Evolutionary conservation across 371 early-diverging fungal genomes (phyloP).

Genomic region (Funneliformis caledonium): DNA sequence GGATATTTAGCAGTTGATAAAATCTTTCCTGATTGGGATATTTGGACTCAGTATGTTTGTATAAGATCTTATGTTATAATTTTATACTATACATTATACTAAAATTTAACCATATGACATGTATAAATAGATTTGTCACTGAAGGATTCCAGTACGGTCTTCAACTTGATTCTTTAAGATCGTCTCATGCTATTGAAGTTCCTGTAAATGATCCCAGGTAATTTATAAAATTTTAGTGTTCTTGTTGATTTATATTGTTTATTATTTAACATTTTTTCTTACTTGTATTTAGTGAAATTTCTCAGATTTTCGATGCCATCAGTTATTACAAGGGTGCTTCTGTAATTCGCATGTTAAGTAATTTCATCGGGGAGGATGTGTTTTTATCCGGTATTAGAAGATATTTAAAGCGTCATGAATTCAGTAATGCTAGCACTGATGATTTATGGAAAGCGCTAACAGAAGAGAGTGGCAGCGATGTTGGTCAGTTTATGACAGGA

Average conservation of each 20-base stretch:
- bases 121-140: constrained; percentile 60
- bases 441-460: constrained; percentile 87
- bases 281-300: constrained; percentile 59
- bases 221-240: neutral
- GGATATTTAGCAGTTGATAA: constrained; percentile 82
- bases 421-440: constrained; percentile 80
- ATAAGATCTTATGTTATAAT: neutral
- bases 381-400: constrained; percentile 77
- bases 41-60: constrained; percentile 61
- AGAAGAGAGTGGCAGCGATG: constrained; percentile 71
- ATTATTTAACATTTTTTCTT: neutral
- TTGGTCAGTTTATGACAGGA: constrained; percentile 77
- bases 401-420: constrained; percentile 83
- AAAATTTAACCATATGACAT: neutral
- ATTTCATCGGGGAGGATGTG: constrained; percentile 73
- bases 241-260: neutral
- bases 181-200: constrained; percentile 93
- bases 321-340: constrained; percentile 94
- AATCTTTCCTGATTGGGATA: constrained; percentile 78
- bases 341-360: constrained; percentile 90
- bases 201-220: constrained; percentile 71
- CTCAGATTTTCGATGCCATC: constrained; percentile 84
- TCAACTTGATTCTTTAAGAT: constrained; percentile 77
- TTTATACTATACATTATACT: neutral
- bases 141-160: constrained; percentile 75